These are phyloP conservation scores for Metschnikowia orientalis DNA, from an alignment of 805 yeast genomes.

Conservation along the genomic window DNA sequence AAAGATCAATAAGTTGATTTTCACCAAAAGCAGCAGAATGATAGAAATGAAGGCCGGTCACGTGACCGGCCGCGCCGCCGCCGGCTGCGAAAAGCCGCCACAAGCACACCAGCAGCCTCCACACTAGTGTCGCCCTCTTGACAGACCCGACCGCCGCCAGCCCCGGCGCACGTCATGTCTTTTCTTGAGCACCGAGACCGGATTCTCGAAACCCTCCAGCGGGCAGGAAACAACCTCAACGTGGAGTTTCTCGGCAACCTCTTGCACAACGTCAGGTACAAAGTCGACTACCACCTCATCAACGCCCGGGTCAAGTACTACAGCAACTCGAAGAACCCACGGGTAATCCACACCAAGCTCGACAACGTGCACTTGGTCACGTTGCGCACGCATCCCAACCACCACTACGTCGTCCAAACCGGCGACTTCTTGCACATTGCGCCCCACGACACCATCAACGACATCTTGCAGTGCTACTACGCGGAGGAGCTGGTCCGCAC, in stretches of 20 bases:
- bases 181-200: conserved; percentile 9
- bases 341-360: conserved; percentile 35
- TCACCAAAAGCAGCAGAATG: too few species aligned
- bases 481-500: too few species aligned
- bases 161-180: too few species aligned
- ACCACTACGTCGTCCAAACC: conserved; percentile 25
- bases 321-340: conserved; percentile 32
- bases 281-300: conserved; percentile 29
- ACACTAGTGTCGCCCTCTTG: too few species aligned
- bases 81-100: conserved; percentile 8
- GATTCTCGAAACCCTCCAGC: conserved; percentile 8
- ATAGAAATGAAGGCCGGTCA: too few species aligned
- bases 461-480: conserved; percentile 11
- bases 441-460: conserved; percentile 11
- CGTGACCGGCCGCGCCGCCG: too few species aligned
- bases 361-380: conserved; percentile 32
- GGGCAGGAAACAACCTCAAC: conserved; percentile 12
- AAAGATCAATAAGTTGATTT: too few species aligned
- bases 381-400: conserved; percentile 35
- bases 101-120: conserved; percentile 3
- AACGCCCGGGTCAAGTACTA: conserved; percentile 37
- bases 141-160: too few species aligned
- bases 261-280: conserved; percentile 28
- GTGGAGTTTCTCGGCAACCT: conserved; percentile 10
- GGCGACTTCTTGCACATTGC: conserved; percentile 31